phyloP scores from a whole-genome alignment of 176 grass and related monocot species.

The Juncus inflexus region DNA sequence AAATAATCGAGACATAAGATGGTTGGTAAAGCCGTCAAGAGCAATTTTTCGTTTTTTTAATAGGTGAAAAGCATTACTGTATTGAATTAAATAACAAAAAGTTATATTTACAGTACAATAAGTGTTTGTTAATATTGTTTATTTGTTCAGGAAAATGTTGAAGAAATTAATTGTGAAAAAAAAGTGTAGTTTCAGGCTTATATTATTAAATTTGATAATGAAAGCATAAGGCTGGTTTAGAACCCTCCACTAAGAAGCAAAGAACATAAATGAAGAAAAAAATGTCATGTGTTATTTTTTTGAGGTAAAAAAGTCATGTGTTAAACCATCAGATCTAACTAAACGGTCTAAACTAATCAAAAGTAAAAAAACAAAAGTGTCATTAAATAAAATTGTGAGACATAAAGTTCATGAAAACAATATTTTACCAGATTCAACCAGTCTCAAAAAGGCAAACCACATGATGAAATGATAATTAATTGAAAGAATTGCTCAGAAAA shows the following conservation, averaged over 20 bases:
- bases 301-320: conserved; percentile 16
- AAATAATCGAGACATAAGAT: too few species aligned
- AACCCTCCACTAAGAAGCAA: conserved; percentile 10
- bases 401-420: neutral
- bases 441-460: conserved; percentile 19
- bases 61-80: neutral
- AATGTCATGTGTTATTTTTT: too few species aligned
- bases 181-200: too few species aligned
- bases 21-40: too few species aligned
- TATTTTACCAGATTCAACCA: conserved; percentile 6
- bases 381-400: conserved; percentile 2
- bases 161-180: neutral
- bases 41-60: neutral
- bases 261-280: neutral
- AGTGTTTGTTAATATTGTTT: too few species aligned
- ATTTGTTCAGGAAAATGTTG: too few species aligned
- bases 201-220: neutral
- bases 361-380: conserved; percentile 21
- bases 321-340: conserved; percentile 1
- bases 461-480: conserved; percentile 26
- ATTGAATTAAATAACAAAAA: too few species aligned
- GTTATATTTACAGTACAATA: too few species aligned
- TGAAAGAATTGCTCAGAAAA: neutral
- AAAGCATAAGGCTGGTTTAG: neutral
- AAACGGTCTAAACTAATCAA: conserved; percentile 1